These are phyloP conservation scores for Magnaporthiopsis incrustans DNA, from an alignment of 2,329 filamentous ascomycete species.

Conservation along the genomic window DNA sequence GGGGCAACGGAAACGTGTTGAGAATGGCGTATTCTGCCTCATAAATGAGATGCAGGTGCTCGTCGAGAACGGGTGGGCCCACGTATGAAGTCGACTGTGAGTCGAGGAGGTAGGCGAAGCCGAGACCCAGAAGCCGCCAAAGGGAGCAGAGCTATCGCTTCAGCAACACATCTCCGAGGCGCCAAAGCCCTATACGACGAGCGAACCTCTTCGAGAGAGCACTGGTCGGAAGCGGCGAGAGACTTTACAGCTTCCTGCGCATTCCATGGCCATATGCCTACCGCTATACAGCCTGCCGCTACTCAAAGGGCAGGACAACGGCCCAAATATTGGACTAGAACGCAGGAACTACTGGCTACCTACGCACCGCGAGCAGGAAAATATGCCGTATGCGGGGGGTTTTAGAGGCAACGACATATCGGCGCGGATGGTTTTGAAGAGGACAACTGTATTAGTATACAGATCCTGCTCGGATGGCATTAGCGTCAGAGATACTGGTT, in stretches of 20 bases:
- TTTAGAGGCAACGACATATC: neutral
- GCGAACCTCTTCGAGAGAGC: neutral
- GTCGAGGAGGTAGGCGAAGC: neutral
- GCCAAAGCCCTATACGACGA: neutral
- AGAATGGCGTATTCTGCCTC: slow-evolving; percentile 41
- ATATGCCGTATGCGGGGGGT: neutral
- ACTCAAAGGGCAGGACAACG: neutral
- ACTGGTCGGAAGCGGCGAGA: neutral
- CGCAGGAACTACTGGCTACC: too few species aligned
- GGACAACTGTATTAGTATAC: neutral
- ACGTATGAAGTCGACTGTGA: slow-evolving; percentile 32
- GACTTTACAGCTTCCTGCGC: neutral
- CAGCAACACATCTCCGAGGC: neutral
- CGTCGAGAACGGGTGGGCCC: slow-evolving; percentile 50
- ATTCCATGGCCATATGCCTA: neutral
- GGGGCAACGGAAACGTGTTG: slow-evolving; percentile 16
- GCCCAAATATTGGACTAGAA: neutral
- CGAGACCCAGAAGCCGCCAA: neutral
- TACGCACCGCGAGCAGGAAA: neutral
- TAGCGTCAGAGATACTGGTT: neutral
- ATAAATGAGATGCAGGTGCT: slow-evolving; percentile 55
- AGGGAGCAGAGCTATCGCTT: neutral
- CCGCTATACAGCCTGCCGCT: neutral
- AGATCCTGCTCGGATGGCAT: neutral
- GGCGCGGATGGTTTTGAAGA: neutral